Evolutionary conservation across 2,329 filamentous ascomycete species (phyloP).

Genomic region (Thelonectria blattea): DNA sequence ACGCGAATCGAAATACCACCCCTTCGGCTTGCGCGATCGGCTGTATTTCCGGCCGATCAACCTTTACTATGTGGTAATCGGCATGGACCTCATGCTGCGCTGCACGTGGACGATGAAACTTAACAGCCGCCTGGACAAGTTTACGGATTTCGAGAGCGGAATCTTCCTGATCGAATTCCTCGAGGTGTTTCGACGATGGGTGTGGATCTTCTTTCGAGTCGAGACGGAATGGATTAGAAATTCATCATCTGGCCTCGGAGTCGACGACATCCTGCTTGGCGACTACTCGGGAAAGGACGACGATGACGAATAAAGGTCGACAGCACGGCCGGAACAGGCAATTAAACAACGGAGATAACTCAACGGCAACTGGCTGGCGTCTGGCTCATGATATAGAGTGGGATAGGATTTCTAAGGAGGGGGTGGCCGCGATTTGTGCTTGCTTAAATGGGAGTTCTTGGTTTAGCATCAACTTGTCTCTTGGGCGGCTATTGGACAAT

Average conservation of each 20-base stretch:
- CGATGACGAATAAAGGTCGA: constrained; percentile 43
- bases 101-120: constrained; percentile 94
- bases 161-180: constrained; percentile 87
- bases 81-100: constrained; percentile 78
- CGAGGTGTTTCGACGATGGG: constrained; percentile 87
- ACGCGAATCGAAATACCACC: constrained; percentile 67
- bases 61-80: constrained; percentile 84
- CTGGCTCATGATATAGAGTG: constrained; percentile 32
- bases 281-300: constrained; percentile 70
- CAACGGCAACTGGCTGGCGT: constrained; percentile 21
- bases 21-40: constrained; percentile 78
- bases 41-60: constrained; percentile 74
- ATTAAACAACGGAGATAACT: constrained; percentile 12
- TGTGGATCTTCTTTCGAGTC: constrained; percentile 96
- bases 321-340: constrained; percentile 9
- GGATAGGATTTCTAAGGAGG: constrained; percentile 23
- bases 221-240: constrained; percentile 88
- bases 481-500: constrained; percentile 7
- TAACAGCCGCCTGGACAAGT: constrained; percentile 78
- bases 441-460: constrained; percentile 19
- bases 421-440: constrained; percentile 15
- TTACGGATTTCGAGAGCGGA: constrained; percentile 85
- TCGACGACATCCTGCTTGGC: constrained; percentile 77
- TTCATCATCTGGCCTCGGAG: constrained; percentile 55
- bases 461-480: constrained; percentile 8